Base-by-base conservation (phyloP, 2,329 filamentous ascomycete genomes). In the Furcasterigmium furcatum region DNA sequence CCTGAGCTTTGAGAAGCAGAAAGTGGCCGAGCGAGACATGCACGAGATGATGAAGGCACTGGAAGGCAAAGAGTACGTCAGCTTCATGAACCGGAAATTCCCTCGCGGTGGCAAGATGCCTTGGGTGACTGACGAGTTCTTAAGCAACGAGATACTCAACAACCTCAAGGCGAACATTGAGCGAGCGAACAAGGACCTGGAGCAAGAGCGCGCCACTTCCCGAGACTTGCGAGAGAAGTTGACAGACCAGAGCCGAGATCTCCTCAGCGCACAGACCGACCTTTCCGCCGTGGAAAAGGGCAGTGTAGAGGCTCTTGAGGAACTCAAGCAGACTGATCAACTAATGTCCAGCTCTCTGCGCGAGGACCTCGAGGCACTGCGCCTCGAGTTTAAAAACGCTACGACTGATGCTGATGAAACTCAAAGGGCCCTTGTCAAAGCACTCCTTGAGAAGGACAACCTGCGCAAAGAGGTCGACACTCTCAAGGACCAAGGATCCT, bases 401-500 rank as follows among this genome's bases (percentile, higher is more conserved):
- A 68, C 66, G 48, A 66, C 71, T 45, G 79, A 84, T 58, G 68
- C 72, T 41, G 78, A 83, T 44, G 70, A 75, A 49, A 73, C 80
- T 56, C 79, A 81, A 62, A 72, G 73, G 39, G 80, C 84, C 57
- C 71, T 85, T 20, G 72, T 84, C 52, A 72, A 80, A 34, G 75
- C 78, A 38, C 68, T 84, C 16, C 68, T 84, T 38, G 73, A 76
- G 51, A 84, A 84, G 59, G 80, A 84, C 49, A 76, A 76, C 60
- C 66, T 82, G 44, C 73, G 76, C 45, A 77, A 78, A 59, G 71
- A 79, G 47, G 63, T 73, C 29, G 76, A 79, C 51, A 70, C 72
- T 41, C 61, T 62, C 45, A 69, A 61, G 45, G 70, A 73, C 63
- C 27, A 61, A 54, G 52, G 64, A 50, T 43, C 63, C 56, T 52